Evolutionary conservation across 495 filamentous ascomycete species (phyloP).

Genomic region (Staphylotrichum longicolle): DNA sequence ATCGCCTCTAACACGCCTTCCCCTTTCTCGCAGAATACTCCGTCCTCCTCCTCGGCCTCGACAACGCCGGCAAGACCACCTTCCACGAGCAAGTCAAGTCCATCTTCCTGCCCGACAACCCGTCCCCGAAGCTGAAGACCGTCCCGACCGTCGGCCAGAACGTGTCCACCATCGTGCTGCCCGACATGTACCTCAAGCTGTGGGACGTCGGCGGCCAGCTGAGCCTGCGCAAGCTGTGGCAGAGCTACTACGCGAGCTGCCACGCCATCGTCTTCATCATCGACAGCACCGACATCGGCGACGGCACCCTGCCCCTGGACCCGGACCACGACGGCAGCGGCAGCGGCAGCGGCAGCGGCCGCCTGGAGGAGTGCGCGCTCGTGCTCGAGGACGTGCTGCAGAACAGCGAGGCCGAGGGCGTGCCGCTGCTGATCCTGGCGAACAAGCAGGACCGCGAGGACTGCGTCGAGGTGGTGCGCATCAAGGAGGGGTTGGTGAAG

Average conservation of each 20-base stretch:
- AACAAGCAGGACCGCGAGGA: conserved; percentile 99
- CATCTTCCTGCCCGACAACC: conserved; percentile 67
- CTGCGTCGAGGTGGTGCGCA: conserved; percentile 92
- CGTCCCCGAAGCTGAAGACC: conserved; percentile 62
- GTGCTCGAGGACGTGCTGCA: conserved; percentile 87
- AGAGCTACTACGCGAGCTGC: conserved; percentile 87
- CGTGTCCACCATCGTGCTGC: conserved; percentile 81
- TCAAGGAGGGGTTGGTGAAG: conserved; percentile 93
- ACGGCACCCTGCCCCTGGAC: conserved; percentile 54
- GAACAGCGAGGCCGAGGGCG: conserved; percentile 78
- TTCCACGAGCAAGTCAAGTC: conserved; percentile 95
- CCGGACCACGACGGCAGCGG: conserved; percentile 68
- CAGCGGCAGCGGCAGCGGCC: conserved; percentile 72
- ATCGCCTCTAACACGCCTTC: conserved; percentile 8
- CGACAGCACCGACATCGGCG: conserved; percentile 87
- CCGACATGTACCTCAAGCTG: conserved; percentile 94
- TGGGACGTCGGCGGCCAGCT: conserved; percentile 98
- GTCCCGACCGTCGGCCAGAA: conserved; percentile 98
- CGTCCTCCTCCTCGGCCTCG: conserved; percentile 91
- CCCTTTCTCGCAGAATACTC: conserved; percentile 72
- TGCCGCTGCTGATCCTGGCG: conserved; percentile 87
- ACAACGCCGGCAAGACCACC: conserved; percentile 98
- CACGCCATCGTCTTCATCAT: conserved; percentile 98
- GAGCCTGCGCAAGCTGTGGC: conserved; percentile 85
- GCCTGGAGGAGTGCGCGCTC: conserved; percentile 82